Conservation (phyloP, 352 stramenopile species). For the Phytophthora tentaculata region DNA sequence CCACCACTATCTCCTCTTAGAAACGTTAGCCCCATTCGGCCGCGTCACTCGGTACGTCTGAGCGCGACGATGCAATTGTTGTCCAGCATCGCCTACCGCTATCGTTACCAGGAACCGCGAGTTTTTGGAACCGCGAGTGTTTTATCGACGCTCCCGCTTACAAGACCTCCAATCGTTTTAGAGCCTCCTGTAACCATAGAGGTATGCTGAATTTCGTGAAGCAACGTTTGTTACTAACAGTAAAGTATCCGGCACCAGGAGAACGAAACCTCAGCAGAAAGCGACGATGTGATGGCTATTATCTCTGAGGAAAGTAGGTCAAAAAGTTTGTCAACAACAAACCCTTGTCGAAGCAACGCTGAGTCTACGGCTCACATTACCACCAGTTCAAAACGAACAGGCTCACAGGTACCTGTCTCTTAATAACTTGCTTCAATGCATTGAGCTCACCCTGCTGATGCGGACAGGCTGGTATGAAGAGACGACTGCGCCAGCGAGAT, state of each 20-base stretch:
- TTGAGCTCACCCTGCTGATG: slow-evolving; percentile 1
- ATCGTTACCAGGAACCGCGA: neutral
- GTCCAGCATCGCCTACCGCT: neutral
- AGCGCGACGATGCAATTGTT: slow-evolving; percentile 3
- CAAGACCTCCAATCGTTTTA: neutral
- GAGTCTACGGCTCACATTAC: neutral
- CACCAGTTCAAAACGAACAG: slow-evolving; percentile 10
- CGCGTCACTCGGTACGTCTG: slow-evolving; percentile 6
- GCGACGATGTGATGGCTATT: neutral
- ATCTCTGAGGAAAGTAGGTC: neutral
- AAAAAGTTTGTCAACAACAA: neutral
- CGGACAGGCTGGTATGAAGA: slow-evolving; percentile 22
- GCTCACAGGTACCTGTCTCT: slow-evolving; percentile 22
- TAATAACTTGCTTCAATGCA: neutral
- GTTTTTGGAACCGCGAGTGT: neutral
- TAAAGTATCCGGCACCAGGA: slow-evolving; percentile 10
- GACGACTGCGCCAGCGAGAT: slow-evolving; percentile 50
- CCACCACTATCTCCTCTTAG: slow-evolving; percentile 13
- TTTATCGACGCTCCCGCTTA: too few species aligned
- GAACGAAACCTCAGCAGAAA: slow-evolving; percentile 1
- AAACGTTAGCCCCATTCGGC: neutral
- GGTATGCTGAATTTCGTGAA: slow-evolving; percentile 8
- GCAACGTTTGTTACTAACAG: slow-evolving; percentile 8
- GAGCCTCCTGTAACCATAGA: neutral
- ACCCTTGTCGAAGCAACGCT: neutral